Percentiles rank a stretch among this genome's conserved stretches.
These are phyloP conservation scores for Rhododendron griersonianum DNA, from an alignment of 148 eudicot species.

Conservation along the genomic window DNA sequence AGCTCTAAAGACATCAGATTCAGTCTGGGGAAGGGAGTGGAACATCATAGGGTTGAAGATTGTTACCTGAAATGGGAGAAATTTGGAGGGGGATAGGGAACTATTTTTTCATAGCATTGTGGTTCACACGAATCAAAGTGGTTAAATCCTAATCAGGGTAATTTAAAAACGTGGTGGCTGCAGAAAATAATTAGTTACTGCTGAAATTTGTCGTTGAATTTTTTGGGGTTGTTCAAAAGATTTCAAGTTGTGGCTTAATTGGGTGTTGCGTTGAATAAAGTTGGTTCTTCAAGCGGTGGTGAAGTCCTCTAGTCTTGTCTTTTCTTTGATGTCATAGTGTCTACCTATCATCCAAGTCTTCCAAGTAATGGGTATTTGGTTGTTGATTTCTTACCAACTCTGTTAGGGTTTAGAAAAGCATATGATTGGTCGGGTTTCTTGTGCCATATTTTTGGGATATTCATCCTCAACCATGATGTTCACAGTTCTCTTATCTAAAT, in stretches of 20 bases:
- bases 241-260: background rate
- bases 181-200: background rate
- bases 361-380: background rate
- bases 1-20: background rate
- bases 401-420: background rate
- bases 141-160: background rate
- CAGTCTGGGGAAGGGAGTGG: background rate
- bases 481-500: background rate
- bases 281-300: background rate
- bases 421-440: background rate
- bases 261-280: background rate
- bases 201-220: background rate
- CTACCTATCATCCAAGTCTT: background rate
- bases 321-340: background rate
- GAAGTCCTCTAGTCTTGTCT: background rate
- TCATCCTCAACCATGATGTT: background rate
- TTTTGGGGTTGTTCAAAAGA: too few relatives aligned
- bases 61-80: background rate
- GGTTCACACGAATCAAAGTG: background rate
- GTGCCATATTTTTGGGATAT: background rate
- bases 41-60: background rate
- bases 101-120: background rate
- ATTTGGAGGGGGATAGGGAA: background rate
- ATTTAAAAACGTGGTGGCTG: background rate
- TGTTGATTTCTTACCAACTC: background rate